phyloP scores from a whole-genome alignment of 108 stramenopile genomes.

The Nitzschia palea region DNA sequence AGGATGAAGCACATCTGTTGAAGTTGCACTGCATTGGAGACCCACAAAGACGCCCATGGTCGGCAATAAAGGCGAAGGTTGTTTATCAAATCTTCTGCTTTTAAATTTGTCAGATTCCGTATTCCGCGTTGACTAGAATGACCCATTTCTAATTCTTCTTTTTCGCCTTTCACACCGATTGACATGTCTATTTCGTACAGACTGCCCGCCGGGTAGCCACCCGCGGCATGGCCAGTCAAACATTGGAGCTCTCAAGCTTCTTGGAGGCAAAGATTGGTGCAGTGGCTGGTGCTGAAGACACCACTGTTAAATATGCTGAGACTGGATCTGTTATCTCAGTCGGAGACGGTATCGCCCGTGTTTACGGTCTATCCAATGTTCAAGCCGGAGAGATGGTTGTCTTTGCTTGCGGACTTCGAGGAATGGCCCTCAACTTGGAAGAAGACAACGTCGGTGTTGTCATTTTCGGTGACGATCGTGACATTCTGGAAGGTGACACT shows the following conservation, averaged over 20 bases:
- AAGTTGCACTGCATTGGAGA: too few relatives aligned
- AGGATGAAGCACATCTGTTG: too few relatives aligned
- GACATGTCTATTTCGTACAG: slow-evolving; percentile 12
- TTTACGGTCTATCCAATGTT: slow-evolving; percentile 99
- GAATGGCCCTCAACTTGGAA: slow-evolving; percentile 99
- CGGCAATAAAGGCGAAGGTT: slow-evolving; percentile 8
- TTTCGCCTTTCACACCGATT: background rate
- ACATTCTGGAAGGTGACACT: slow-evolving; percentile 98
- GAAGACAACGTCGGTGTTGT: slow-evolving; percentile 99
- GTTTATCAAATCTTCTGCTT: background rate
- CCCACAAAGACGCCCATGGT: slow-evolving; percentile 1
- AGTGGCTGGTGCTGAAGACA: slow-evolving; percentile 81
- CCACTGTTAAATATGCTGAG: slow-evolving; percentile 91
- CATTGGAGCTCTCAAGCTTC: slow-evolving; percentile 95
- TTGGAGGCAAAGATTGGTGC: slow-evolving; percentile 95
- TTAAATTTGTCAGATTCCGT: background rate
- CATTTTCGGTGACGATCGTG: slow-evolving; percentile 99
- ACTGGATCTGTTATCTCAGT: slow-evolving; percentile 98
- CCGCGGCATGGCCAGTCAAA: slow-evolving; percentile 90
- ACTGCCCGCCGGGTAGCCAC: slow-evolving; percentile 60
- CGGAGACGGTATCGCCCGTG: slow-evolving; percentile 99
- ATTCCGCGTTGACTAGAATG: background rate
- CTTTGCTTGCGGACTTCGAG: slow-evolving; percentile 93
- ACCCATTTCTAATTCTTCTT: background rate
- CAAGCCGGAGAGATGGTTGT: slow-evolving; percentile 99